phyloP scores from a whole-genome alignment of 495 filamentous ascomycete genomes.

The Penicillium lividum region DNA sequence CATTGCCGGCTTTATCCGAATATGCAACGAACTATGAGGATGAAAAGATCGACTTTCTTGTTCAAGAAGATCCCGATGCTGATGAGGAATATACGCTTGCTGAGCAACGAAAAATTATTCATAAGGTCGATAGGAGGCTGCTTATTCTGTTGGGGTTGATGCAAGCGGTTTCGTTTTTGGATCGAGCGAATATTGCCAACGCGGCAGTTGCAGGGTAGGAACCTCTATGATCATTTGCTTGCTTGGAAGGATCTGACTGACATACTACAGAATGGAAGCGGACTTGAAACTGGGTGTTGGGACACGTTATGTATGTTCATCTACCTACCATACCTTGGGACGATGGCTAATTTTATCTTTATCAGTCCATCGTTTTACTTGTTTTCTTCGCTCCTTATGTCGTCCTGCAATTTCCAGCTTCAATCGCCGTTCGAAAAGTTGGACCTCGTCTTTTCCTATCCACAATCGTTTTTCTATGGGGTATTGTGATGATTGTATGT shows the following conservation, averaged over 20 bases:
- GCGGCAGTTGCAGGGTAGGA: conserved; percentile 8
- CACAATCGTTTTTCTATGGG: conserved; percentile 11
- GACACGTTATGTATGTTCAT: conserved; percentile 6
- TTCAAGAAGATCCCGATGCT: not conserved
- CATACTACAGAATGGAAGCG: conserved; percentile 1
- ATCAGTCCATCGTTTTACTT: conserved; percentile 7
- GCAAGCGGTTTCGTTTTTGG: conserved; percentile 7
- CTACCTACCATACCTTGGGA: not conserved
- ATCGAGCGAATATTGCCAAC: conserved; percentile 5
- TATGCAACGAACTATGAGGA: not conserved
- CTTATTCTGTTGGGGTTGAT: conserved; percentile 6
- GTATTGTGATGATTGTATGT: conserved; percentile 16
- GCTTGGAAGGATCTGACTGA: not conserved
- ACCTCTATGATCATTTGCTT: not conserved
- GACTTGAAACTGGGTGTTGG: not conserved
- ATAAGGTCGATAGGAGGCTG: conserved; percentile 8
- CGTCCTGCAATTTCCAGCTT: conserved; percentile 9
- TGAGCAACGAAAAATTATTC: conserved; percentile 6
- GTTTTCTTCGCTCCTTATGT: conserved; percentile 17
- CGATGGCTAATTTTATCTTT: not conserved
- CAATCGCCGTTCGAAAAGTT: conserved; percentile 9
- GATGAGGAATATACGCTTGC: not conserved
- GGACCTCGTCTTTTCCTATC: conserved; percentile 12
- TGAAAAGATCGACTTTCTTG: not conserved
- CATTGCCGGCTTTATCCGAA: not conserved